Conservation (phyloP, 192 early-diverging fungal species). For the Chytriomyces confervae region DNA sequence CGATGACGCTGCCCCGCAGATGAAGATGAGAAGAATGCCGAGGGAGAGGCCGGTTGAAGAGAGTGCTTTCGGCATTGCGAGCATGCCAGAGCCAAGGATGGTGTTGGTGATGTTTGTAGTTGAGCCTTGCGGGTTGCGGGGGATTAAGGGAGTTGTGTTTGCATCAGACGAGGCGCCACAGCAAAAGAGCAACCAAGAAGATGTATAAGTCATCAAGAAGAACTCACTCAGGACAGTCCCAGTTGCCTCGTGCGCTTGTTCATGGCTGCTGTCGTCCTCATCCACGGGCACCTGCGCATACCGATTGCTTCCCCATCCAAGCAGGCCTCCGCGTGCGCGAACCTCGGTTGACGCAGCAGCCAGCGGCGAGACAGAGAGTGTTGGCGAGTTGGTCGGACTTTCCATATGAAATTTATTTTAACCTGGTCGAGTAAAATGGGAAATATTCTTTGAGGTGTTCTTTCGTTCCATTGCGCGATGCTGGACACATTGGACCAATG, state of each 20-base stretch:
- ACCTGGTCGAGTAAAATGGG: no score
- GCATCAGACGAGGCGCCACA: neutral
- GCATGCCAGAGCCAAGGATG: conserved; percentile 95
- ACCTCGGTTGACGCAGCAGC: no score
- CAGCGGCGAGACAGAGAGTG: no score
- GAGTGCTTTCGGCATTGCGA: conserved; percentile 94
- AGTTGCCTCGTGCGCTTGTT: conserved; percentile 31
- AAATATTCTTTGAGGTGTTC: no score
- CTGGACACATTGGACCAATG: no score
- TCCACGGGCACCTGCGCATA: neutral
- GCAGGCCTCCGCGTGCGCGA: no score
- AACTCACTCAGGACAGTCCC: conserved; percentile 63
- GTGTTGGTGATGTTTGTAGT: conserved; percentile 92
- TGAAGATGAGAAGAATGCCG: conserved; percentile 80
- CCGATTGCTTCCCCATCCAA: no score
- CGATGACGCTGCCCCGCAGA: conserved; percentile 75
- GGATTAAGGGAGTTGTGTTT: neutral
- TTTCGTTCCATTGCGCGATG: no score
- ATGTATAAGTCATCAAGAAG: no score
- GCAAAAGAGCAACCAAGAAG: neutral
- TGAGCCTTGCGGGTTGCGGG: conserved; percentile 39
- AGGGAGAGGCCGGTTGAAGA: conserved; percentile 81
- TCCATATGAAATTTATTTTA: no score
- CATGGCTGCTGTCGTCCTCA: conserved; percentile 23
- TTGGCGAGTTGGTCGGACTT: no score